Evolutionary conservation across 2,329 filamentous ascomycete genomes (phyloP), one percentile per base, ranked within the genome.

Genomic region (Ceratocystis papillata): DNA sequence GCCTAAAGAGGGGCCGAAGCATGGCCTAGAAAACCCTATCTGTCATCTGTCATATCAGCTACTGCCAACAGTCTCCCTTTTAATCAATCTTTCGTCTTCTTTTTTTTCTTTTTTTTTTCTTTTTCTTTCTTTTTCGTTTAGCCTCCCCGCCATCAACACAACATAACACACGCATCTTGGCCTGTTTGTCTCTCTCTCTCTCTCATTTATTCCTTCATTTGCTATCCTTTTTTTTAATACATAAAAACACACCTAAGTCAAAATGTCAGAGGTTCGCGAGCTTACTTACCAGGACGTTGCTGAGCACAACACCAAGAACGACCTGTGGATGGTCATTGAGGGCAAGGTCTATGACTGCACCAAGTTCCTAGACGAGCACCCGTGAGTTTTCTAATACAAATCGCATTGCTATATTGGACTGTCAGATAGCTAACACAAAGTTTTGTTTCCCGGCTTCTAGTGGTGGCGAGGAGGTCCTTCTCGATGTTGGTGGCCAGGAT

Each of bases 281-380:
- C 83, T 87, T 79, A 94, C 88, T 73, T 89, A 86, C 79, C 81
- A 87, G 74, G 89, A 96, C 77, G 84, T 96, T 78, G 82, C 88
- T 69, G 84, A 85, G 78, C 90, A 96, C 83, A 89, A 87, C 80
- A 86, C 83, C 78, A 96, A 96, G 86, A 96, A 91, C 83, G 91
- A 97, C 77, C 80, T 96, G 70, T 96, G 83, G 80, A 76, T 96
- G 73, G 87, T 96, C 70, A 85, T 99, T 73, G 90, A 97, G 80
- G 92, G 96, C 78, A 96, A 96, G 82, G 87, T 99, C 80, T 99
- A 97, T 84, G 85, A 97, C 77, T 78, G 81, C 75, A 83, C 86
- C 73, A 88, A 87, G 77, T 99, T 99, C 78, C 81, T 97, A 71
- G 93, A 97, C 76, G 94, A 99, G 86, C 94, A 99, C 78, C 94